phyloP scores from a whole-genome alignment of 257 asterid genomes.

The Solanum dulcamara region DNA sequence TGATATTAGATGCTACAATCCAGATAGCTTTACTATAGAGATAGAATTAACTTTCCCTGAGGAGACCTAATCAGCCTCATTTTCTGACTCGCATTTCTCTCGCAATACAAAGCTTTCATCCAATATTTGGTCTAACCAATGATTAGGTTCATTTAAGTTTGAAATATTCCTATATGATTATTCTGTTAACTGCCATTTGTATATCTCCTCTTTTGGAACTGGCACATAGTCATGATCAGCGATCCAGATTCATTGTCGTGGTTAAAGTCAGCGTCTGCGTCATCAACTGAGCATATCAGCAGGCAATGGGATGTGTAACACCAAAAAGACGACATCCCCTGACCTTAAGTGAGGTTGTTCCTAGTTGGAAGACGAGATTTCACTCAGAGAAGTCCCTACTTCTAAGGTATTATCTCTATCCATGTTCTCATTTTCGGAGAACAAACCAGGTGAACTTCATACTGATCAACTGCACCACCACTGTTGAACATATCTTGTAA shows the following conservation, averaged over 20 bases:
- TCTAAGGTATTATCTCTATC: conserved; percentile 2
- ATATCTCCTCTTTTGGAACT: conserved; percentile 42
- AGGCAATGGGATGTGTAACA: conserved; percentile 48
- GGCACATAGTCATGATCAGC: conserved; percentile 29
- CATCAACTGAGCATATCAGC: conserved; percentile 38
- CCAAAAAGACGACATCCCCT: conserved; percentile 78
- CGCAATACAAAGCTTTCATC: background rate
- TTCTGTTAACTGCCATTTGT: conserved; percentile 33
- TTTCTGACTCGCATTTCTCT: background rate
- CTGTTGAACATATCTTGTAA: conserved; percentile 75
- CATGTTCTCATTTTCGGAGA: background rate
- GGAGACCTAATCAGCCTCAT: background rate
- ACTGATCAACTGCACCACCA: conserved; percentile 60
- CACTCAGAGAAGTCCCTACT: background rate
- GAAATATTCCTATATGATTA: background rate
- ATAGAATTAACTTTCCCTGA: background rate
- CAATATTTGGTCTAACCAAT: background rate
- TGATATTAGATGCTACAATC: background rate
- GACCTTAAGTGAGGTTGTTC: conserved; percentile 34
- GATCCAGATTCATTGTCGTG: conserved; percentile 33
- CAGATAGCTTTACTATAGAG: background rate
- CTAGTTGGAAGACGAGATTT: conserved; percentile 16
- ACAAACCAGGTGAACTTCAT: conserved; percentile 23
- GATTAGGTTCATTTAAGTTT: background rate
- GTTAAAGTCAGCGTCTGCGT: conserved; percentile 26